Percentiles rank a stretch among this genome's conserved stretches.
These are phyloP conservation scores for Durusdinium trenchii DNA, from an alignment of 73 alveolate genomes.

Conservation along the genomic window DNA sequence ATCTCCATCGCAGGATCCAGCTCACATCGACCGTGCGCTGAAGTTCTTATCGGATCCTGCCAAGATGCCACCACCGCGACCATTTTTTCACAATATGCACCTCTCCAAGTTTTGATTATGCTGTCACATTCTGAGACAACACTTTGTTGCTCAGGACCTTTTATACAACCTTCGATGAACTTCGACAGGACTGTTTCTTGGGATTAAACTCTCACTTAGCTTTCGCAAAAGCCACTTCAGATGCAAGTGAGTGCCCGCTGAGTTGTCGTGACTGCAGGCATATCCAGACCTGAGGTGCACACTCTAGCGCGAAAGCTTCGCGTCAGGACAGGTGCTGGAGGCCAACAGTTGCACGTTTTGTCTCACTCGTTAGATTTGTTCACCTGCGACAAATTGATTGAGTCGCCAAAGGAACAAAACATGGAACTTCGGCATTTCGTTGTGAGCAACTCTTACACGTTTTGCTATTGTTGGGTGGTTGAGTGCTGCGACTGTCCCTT, in stretches of 20 bases:
- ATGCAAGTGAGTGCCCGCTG: too few species aligned
- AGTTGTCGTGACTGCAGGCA: conserved; percentile 46
- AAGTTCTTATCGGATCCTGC: conserved; percentile 41
- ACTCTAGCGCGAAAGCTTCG: background rate
- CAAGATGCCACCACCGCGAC: conserved; percentile 26
- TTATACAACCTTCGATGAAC: conserved; percentile 45
- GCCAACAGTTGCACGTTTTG: too few species aligned
- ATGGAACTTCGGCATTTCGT: too few species aligned
- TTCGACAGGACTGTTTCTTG: background rate
- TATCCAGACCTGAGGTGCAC: conserved; percentile 92
- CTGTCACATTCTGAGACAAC: too few species aligned
- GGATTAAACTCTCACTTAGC: background rate
- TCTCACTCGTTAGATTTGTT: too few species aligned
- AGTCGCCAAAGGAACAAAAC: too few species aligned
- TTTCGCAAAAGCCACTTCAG: background rate
- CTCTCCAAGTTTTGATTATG: background rate
- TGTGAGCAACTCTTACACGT: too few species aligned
- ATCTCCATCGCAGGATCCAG: conserved; percentile 55
- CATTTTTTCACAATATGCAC: conserved; percentile 65
- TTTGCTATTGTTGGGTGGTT: too few species aligned
- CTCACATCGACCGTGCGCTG: conserved; percentile 86
- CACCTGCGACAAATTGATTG: too few species aligned
- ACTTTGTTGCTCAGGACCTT: conserved; percentile 67
- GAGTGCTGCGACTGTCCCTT: too few species aligned
- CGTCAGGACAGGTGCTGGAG: too few species aligned